Percentiles rank a stretch among this genome's conserved stretches.
Evolutionary conservation across 2,329 filamentous ascomycete species (phyloP).

Genomic region (Sporothrix brasiliensis): DNA sequence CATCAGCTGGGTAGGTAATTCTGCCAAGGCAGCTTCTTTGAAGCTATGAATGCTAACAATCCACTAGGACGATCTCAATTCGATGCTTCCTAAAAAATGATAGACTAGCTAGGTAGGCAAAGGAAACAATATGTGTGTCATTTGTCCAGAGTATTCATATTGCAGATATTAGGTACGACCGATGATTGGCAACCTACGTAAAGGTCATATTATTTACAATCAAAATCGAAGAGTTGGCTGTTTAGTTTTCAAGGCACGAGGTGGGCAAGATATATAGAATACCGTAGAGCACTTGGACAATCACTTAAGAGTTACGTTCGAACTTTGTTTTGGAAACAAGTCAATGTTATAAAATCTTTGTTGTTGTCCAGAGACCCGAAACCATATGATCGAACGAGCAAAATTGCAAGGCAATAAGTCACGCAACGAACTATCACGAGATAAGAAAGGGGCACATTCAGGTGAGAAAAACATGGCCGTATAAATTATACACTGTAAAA

Average conservation of each 20-base stretch:
- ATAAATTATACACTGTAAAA: conserved; percentile 6
- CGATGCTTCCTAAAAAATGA: conserved; percentile 24
- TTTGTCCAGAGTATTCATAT: neutral
- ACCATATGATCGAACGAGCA: too few species aligned
- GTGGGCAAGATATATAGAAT: neutral
- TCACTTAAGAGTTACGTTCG: neutral
- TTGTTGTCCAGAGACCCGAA: neutral
- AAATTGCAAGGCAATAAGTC: too few species aligned
- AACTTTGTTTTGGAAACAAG: neutral
- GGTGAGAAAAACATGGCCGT: neutral
- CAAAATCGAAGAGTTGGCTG: neutral
- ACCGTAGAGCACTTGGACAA: neutral
- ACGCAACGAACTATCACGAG: neutral
- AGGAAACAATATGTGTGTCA: neutral
- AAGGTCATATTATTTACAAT: too few species aligned
- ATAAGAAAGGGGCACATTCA: neutral
- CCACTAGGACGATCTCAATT: conserved; percentile 24
- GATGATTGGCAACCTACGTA: neutral
- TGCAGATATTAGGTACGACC: neutral
- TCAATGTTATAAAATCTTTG: neutral
- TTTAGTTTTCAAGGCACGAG: neutral
- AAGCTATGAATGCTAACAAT: neutral
- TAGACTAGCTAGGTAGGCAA: too few species aligned
- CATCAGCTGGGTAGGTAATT: conserved; percentile 27
- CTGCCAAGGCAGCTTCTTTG: neutral